Conservation (phyloP, 2,329 filamentous ascomycete genomes). For the Aspergillus transmontanensis region DNA sequence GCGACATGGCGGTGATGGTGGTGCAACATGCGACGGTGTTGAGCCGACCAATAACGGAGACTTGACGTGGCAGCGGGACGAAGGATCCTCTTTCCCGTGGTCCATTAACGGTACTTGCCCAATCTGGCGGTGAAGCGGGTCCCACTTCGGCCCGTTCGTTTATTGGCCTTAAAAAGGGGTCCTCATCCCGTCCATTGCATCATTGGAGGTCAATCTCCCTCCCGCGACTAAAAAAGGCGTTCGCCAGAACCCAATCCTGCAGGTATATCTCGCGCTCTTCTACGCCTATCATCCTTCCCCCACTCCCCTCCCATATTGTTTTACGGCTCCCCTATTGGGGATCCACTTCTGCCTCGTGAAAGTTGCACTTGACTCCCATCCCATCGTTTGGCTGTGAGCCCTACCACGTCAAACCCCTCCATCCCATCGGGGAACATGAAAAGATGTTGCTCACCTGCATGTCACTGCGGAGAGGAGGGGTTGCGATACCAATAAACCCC, state of each 20-base stretch:
- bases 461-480: background rate
- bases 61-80: conserved; percentile 24
- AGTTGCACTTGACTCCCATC: conserved; percentile 1
- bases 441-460: conserved; percentile 2
- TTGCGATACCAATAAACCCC: background rate
- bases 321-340: background rate
- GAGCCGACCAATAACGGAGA: conserved; percentile 17
- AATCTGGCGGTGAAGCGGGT: conserved; percentile 24
- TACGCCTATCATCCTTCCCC: background rate
- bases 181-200: conserved; percentile 10
- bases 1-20: conserved; percentile 23
- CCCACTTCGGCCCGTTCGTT: background rate
- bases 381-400: conserved; percentile 18
- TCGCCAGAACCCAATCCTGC: background rate
- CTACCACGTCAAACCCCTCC: conserved; percentile 24
- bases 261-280: background rate
- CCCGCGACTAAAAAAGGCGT: conserved; percentile 8
- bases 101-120: conserved; percentile 5
- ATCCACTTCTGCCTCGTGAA: conserved; percentile 22
- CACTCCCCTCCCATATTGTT: background rate
- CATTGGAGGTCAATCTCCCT: conserved; percentile 15
- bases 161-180: conserved; percentile 1
- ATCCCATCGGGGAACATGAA: conserved; percentile 18
- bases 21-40: conserved; percentile 21
- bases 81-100: background rate